These are phyloP conservation scores for Mycena metata DNA, from an alignment of 768 basidiomycete species.

Conservation along the genomic window DNA sequence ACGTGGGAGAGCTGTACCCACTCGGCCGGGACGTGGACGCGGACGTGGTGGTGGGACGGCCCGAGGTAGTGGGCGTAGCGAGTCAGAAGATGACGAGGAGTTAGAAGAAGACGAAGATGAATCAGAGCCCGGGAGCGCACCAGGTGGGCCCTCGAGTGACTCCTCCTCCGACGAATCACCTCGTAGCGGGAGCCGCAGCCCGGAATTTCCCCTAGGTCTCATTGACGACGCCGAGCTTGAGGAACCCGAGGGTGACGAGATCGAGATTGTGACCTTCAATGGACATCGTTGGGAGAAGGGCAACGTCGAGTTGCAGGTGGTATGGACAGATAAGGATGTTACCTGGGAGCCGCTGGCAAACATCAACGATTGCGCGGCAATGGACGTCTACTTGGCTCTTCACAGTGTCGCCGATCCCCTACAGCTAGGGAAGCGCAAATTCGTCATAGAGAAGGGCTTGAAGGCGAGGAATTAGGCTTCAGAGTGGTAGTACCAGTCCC, in stretches of 20 bases:
- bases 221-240: neutral
- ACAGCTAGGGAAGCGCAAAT: slow-evolving; percentile 11
- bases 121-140: neutral
- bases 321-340: slow-evolving; percentile 25
- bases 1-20: too few relatives aligned
- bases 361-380: neutral
- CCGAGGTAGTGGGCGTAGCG: too few relatives aligned
- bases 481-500: neutral
- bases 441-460: slow-evolving; percentile 3
- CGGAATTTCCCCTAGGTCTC: too few relatives aligned
- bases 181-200: neutral
- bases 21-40: too few relatives aligned
- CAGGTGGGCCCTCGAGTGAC: too few relatives aligned
- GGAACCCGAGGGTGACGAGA: slow-evolving; percentile 11
- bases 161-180: too few relatives aligned
- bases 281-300: slow-evolving; percentile 19
- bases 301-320: slow-evolving; percentile 27
- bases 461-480: slow-evolving; percentile 3
- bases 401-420: slow-evolving; percentile 13
- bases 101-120: neutral
- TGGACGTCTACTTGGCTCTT: slow-evolving; percentile 19
- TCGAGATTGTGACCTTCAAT: neutral
- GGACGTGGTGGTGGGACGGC: neutral
- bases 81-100: too few relatives aligned
- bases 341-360: slow-evolving; percentile 33